Conservation (phyloP, 805 yeast species). For the Teunomyces kruisii region DNA sequence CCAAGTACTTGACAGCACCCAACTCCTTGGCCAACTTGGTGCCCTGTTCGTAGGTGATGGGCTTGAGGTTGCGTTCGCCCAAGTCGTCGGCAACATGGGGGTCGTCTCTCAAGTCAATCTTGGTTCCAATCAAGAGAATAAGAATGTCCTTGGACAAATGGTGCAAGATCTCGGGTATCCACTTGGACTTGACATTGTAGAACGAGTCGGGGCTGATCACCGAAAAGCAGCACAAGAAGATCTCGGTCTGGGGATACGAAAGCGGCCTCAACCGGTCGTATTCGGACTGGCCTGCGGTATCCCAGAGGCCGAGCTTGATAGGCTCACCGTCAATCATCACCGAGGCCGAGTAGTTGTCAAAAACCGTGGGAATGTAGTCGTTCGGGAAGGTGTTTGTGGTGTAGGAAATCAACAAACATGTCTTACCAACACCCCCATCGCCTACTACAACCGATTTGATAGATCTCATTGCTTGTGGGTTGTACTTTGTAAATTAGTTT, state of each 20-base stretch:
- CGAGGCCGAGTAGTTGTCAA: conserved; percentile 86
- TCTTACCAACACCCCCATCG: conserved; percentile 95
- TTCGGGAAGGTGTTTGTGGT: conserved; percentile 92
- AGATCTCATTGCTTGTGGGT: conserved; percentile 57
- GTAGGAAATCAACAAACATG: conserved; percentile 82
- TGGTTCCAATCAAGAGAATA: conserved; percentile 82
- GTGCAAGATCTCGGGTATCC: conserved; percentile 81
- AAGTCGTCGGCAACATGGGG: conserved; percentile 70
- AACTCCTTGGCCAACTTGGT: conserved; percentile 63
- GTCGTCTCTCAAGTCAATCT: conserved; percentile 81
- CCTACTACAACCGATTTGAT: conserved; percentile 93
- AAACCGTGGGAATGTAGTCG: conserved; percentile 92
- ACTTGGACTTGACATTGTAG: conserved; percentile 73
- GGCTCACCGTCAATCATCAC: conserved; percentile 81
- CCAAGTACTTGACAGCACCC: conserved; percentile 73
- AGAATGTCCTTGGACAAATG: conserved; percentile 73
- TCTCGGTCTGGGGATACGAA: conserved; percentile 89
- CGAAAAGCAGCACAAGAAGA: conserved; percentile 83
- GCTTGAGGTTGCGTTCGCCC: conserved; percentile 58
- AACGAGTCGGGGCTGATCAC: conserved; percentile 79
- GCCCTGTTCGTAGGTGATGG: conserved; percentile 65
- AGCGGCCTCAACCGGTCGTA: conserved; percentile 87
- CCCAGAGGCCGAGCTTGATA: conserved; percentile 87
- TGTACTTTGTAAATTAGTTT: not conserved
- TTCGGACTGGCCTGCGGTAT: conserved; percentile 94